Evolutionary conservation across 169 alveolate species (phyloP).

Genomic region (Sarcocystis neurona): DNA sequence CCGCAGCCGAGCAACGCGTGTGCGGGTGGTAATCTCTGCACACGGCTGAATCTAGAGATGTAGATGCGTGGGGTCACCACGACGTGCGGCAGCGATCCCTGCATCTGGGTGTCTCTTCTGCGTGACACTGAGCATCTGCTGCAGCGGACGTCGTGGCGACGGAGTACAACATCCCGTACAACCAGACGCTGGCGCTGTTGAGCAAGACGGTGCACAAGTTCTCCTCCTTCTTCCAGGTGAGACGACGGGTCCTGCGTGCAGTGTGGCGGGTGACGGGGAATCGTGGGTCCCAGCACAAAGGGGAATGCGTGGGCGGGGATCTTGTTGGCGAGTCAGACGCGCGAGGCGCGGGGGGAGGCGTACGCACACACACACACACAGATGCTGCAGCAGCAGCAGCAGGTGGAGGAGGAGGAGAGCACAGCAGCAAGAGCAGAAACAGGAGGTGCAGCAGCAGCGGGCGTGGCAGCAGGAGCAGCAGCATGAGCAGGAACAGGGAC

Average conservation of each 20-base stretch:
- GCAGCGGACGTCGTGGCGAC: constrained; percentile 58
- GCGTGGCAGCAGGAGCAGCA: too few relatives aligned
- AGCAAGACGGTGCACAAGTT: constrained; percentile 66
- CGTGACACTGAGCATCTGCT: not conserved
- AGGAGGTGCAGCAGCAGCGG: too few relatives aligned
- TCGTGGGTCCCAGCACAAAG: not conserved
- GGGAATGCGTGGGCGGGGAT: not conserved
- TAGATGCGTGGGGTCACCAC: too few relatives aligned
- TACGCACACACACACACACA: not conserved
- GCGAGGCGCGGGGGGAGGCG: not conserved
- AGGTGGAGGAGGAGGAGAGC: too few relatives aligned
- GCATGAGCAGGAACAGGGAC: too few relatives aligned
- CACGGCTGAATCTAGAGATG: too few relatives aligned
- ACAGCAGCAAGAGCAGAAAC: too few relatives aligned
- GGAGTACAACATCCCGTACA: constrained; percentile 67
- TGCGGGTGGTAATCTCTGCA: too few relatives aligned
- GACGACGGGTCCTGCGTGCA: not conserved
- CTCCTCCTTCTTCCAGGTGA: constrained; percentile 40
- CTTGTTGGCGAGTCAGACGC: not conserved
- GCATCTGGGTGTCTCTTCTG: too few relatives aligned
- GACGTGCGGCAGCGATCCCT: too few relatives aligned
- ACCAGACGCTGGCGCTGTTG: constrained; percentile 71
- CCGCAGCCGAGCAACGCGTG: not conserved
- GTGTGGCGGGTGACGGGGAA: not conserved
- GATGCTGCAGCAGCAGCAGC: too few relatives aligned